Evolutionary conservation across 2,329 filamentous ascomycete species (phyloP).

Genomic region (Cadophora sp.): DNA sequence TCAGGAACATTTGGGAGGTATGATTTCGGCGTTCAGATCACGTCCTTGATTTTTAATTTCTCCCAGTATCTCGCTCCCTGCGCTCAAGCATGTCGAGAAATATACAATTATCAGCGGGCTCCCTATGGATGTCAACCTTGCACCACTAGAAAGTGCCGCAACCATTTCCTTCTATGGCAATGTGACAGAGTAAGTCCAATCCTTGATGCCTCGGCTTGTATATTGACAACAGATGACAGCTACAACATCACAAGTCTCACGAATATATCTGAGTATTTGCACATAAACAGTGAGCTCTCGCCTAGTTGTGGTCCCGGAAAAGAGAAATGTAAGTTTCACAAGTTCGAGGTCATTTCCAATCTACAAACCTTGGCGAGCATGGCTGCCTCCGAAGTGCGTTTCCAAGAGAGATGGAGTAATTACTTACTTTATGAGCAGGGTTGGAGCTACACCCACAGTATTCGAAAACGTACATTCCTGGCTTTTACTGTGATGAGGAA

Average conservation of each 20-base stretch:
- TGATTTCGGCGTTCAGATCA: not conserved
- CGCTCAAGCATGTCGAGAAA: not conserved
- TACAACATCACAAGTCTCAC: constrained; percentile 11
- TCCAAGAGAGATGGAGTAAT: not conserved
- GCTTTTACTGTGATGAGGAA: not conserved
- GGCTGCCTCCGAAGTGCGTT: not conserved
- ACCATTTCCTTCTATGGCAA: not conserved
- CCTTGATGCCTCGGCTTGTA: not conserved
- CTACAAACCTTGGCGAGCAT: no score
- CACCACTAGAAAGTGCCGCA: constrained; percentile 2
- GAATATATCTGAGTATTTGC: not conserved
- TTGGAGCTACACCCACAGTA: constrained; percentile 1
- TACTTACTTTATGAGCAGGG: not conserved
- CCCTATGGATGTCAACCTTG: constrained; percentile 2
- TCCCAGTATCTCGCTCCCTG: not conserved
- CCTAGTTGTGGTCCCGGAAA: not conserved
- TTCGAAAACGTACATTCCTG: not conserved
- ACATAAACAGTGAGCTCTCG: not conserved
- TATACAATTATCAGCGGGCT: not conserved
- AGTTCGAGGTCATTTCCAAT: not conserved
- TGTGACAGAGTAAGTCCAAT: not conserved
- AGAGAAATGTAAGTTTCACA: not conserved
- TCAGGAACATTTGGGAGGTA: constrained; percentile 6
- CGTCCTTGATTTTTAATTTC: not conserved
- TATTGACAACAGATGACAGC: not conserved